Evolutionary conservation across 2,329 filamentous ascomycete species (phyloP), one percentile per base, ranked within the genome.

Genomic region (Alternaria angustiovoidea): DNA sequence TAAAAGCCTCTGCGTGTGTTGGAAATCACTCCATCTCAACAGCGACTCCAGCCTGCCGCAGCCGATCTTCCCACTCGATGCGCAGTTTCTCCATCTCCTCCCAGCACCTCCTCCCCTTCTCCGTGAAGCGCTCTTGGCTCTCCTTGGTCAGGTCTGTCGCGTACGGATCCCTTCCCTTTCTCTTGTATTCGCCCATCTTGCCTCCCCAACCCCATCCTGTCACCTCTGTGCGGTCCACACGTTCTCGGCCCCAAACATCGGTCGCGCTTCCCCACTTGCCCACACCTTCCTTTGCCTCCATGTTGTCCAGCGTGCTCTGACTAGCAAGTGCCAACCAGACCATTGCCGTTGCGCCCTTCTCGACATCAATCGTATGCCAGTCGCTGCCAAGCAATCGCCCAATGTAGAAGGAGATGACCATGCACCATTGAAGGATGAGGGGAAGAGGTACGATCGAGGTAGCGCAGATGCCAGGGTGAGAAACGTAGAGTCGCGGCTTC

Each of bases 211-310:
- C 94, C 93, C 94, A 97, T 7, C 93, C 92, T 43, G 92, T 88
- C 3, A 96, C 89, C 77, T 97, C 92, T 1, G 93, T 96, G 70
- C 88, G 87, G 78, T 89, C 90, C 5, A 92, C 87, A 39, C 85
- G 81, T 60, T 86, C 85, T 20, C 83, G 80, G 0, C 90, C 88
- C 55, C 80, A 77, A 11, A 85, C 77, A 65, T 89, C 85, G 8
- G 85, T 86, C n/a, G 87, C 86, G 30, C 90, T 91, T 3, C 94
- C 94, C 94, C 94, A 98, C 81, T 98, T 98, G 51, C 78, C 85
- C 75, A 83, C 88, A 63, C 84, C 85, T 44, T 82, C 84, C 2
- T 78, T 66, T 22, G 72, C 76, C 66, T 86, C 82, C 38, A 83
- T 75, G 2, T 81, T 82, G 51, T 92, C 86, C 14, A 94, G 82